Evolutionary conservation across 2,329 filamentous ascomycete genomes (phyloP).

Genomic region (Aquanectria penicillioides): DNA sequence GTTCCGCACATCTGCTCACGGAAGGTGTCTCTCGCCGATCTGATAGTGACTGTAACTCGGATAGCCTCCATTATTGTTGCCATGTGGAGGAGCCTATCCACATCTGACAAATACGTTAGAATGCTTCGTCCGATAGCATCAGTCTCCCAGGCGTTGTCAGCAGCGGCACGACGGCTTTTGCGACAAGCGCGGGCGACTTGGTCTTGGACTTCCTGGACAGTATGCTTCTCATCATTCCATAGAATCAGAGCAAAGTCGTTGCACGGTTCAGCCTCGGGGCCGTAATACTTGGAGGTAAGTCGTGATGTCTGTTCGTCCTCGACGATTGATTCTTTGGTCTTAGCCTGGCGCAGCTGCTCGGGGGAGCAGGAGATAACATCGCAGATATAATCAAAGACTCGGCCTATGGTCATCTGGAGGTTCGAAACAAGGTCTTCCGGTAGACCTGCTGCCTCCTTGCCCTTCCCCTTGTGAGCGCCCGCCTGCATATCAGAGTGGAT

Average conservation of each 20-base stretch:
- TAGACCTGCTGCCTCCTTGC: slow-evolving; percentile 66
- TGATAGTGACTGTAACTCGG: slow-evolving; percentile 93
- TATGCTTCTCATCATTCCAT: slow-evolving; percentile 99
- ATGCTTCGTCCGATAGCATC: slow-evolving; percentile 90
- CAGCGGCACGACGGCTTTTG: slow-evolving; percentile 74
- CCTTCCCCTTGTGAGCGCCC: slow-evolving; percentile 68
- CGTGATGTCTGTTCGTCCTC: slow-evolving; percentile 85
- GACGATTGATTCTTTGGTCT: slow-evolving; percentile 82
- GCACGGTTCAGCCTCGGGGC: slow-evolving; percentile 58
- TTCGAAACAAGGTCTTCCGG: slow-evolving; percentile 80
- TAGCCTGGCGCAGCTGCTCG: slow-evolving; percentile 88
- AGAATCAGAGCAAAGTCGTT: slow-evolving; percentile 83
- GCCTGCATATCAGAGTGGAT: slow-evolving; percentile 80
- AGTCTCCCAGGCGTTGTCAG: slow-evolving; percentile 84
- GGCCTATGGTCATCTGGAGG: slow-evolving; percentile 86
- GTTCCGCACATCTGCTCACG: slow-evolving; percentile 98
- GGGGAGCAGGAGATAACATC: slow-evolving; percentile 98
- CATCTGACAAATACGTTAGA: slow-evolving; percentile 77
- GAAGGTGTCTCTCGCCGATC: slow-evolving; percentile 93
- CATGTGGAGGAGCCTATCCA: slow-evolving; percentile 78
- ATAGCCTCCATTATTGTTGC: slow-evolving; percentile 93
- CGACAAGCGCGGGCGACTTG: slow-evolving; percentile 91
- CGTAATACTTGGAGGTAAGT: slow-evolving; percentile 76
- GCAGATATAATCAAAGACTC: slow-evolving; percentile 92
- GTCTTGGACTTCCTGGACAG: slow-evolving; percentile 86